These are phyloP conservation scores for Pleurotus giganteus DNA, from an alignment of 768 basidiomycete species.

Conservation along the genomic window DNA sequence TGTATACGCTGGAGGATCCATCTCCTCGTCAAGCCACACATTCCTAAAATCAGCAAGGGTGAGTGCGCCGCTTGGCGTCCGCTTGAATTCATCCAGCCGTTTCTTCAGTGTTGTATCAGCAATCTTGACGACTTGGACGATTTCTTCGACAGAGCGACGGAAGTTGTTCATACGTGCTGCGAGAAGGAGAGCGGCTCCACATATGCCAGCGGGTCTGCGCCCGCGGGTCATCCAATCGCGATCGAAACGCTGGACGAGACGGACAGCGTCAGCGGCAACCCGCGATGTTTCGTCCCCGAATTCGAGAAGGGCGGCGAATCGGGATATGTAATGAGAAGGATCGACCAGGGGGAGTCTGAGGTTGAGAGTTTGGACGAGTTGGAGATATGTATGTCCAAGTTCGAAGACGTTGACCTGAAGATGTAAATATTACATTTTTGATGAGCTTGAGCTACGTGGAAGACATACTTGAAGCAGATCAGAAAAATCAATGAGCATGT, in stretches of 20 bases:
- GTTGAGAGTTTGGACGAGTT: slow-evolving; percentile 85
- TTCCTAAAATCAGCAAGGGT: slow-evolving; percentile 88
- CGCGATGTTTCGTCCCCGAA: slow-evolving; percentile 93
- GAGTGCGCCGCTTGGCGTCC: slow-evolving; percentile 79
- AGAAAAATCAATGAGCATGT: slow-evolving; percentile 99
- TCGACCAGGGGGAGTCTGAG: slow-evolving; percentile 88
- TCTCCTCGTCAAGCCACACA: slow-evolving; percentile 89
- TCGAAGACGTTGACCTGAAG: slow-evolving; percentile 97
- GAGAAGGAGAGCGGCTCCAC: slow-evolving; percentile 91
- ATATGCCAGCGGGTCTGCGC: slow-evolving; percentile 94
- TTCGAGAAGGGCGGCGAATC: slow-evolving; percentile 92
- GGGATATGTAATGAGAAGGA: slow-evolving; percentile 94
- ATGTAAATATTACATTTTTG: background rate
- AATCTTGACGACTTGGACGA: slow-evolving; percentile 98
- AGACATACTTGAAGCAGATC: slow-evolving; percentile 78
- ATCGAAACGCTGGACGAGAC: slow-evolving; percentile 90
- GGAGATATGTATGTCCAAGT: slow-evolving; percentile 93
- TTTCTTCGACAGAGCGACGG: slow-evolving; percentile 87
- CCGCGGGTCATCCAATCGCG: slow-evolving; percentile 98
- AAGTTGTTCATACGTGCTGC: slow-evolving; percentile 99
- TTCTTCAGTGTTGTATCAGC: slow-evolving; percentile 94
- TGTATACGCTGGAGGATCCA: slow-evolving; percentile 88
- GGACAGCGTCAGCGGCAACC: slow-evolving; percentile 90
- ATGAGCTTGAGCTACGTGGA: background rate
- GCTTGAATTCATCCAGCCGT: slow-evolving; percentile 91